Conservation (phyloP, 345 rosid genomes). For the Hibiscus syriacus region DNA sequence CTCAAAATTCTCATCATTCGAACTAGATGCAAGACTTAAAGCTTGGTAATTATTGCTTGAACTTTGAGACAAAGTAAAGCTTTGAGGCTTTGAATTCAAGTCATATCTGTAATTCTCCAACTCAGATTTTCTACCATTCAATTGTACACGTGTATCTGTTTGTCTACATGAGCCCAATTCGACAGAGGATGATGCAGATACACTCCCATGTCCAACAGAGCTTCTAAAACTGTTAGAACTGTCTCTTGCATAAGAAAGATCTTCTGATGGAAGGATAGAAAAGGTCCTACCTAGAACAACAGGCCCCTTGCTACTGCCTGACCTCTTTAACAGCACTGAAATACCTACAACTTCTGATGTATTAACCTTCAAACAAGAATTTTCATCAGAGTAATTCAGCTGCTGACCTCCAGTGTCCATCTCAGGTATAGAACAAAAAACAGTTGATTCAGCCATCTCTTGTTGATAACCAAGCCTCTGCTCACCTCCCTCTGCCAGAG, state of each 20-base stretch:
- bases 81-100: slow-evolving; percentile 47
- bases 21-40: slow-evolving; percentile 38
- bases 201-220: slow-evolving; percentile 67
- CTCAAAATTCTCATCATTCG: slow-evolving; percentile 34
- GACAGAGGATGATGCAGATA: slow-evolving; percentile 75
- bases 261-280: slow-evolving; percentile 55
- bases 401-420: slow-evolving; percentile 28
- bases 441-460: slow-evolving; percentile 31
- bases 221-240: slow-evolving; percentile 68
- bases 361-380: slow-evolving; percentile 28
- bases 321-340: slow-evolving; percentile 69
- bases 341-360: slow-evolving; percentile 49
- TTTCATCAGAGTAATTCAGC: slow-evolving; percentile 20
- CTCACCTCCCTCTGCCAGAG: slow-evolving; percentile 32
- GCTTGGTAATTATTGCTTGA: slow-evolving; percentile 44
- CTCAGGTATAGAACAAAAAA: slow-evolving; percentile 22
- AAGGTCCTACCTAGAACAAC: slow-evolving; percentile 58
- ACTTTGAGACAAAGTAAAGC: slow-evolving; percentile 47
- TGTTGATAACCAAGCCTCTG: slow-evolving; percentile 27
- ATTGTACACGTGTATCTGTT: slow-evolving; percentile 48
- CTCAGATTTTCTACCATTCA: slow-evolving; percentile 63
- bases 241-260: slow-evolving; percentile 59
- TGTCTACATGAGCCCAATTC: slow-evolving; percentile 66
- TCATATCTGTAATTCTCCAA: slow-evolving; percentile 59
- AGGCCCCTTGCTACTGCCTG: slow-evolving; percentile 72